These are phyloP conservation scores for Podaxis sp. DNA, from an alignment of 768 basidiomycete species.

Conservation along the genomic window DNA sequence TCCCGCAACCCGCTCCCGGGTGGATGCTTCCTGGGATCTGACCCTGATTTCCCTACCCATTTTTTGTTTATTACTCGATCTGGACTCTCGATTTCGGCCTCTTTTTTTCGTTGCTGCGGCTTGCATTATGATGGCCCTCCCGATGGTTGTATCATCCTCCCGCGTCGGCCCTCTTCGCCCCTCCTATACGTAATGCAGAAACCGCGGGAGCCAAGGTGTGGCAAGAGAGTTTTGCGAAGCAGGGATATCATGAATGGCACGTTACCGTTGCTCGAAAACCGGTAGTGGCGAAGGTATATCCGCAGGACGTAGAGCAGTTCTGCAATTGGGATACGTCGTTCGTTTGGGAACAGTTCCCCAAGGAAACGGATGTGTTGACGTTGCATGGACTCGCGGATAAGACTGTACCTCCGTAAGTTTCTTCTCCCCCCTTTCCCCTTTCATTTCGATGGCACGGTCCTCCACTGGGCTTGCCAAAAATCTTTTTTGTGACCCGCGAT, in stretches of 20 bases:
- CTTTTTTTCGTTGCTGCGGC: background rate
- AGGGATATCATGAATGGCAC: slow-evolving; percentile 64
- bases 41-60: slow-evolving; percentile 2
- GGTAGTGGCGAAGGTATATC: slow-evolving; percentile 49
- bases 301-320: slow-evolving; percentile 61
- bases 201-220: slow-evolving; percentile 32
- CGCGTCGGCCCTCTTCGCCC: background rate
- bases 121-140: background rate
- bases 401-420: slow-evolving; percentile 66
- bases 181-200: slow-evolving; percentile 18
- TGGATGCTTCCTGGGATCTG: background rate
- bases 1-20: background rate
- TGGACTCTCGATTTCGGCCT: background rate
- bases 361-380: slow-evolving; percentile 62
- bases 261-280: slow-evolving; percentile 65
- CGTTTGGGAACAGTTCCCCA: slow-evolving; percentile 69
- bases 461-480: background rate
- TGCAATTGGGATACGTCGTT: slow-evolving; percentile 63
- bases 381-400: slow-evolving; percentile 73
- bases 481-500: background rate
- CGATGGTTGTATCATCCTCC: background rate
- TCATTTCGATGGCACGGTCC: background rate
- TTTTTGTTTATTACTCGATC: slow-evolving; percentile 7
- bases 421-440: background rate
- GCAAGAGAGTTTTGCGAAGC: slow-evolving; percentile 47